Conservation (phyloP, 192 early-diverging fungal genomes). For the Geosiphon pyriformis region DNA sequence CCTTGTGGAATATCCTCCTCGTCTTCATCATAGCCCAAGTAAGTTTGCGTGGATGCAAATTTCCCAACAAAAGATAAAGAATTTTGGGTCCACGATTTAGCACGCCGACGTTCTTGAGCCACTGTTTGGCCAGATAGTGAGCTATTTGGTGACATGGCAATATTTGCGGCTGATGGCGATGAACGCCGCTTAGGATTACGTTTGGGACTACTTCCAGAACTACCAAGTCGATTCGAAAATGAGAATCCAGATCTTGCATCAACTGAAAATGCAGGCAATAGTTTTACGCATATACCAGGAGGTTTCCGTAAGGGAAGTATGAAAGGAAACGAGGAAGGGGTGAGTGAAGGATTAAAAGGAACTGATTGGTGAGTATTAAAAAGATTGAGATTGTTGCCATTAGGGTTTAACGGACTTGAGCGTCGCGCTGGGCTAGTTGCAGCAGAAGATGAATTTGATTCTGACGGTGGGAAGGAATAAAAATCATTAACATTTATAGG, state of each 20-base stretch:
- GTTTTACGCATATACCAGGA: conserved; percentile 15
- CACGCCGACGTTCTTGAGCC: neutral
- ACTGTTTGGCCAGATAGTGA: neutral
- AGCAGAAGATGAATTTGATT: neutral
- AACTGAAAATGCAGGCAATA: conserved; percentile 7
- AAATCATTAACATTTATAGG: neutral
- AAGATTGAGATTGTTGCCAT: neutral
- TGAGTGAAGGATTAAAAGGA: neutral
- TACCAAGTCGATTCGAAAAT: neutral
- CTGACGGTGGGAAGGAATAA: neutral
- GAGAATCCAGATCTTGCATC: conserved; percentile 14
- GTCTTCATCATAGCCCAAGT: conserved; percentile 35
- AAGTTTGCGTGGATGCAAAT: conserved; percentile 4
- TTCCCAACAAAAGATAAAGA: neutral
- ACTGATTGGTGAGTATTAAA: neutral
- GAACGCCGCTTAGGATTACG: neutral
- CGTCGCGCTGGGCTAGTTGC: neutral
- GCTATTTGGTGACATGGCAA: neutral
- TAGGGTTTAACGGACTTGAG: neutral
- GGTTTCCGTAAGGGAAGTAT: neutral
- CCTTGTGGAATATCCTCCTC: conserved; percentile 27
- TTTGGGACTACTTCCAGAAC: neutral
- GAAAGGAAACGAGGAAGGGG: neutral
- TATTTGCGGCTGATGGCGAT: neutral
- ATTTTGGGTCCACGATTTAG: conserved; percentile 20